phyloP scores from a whole-genome alignment of 2,329 filamentous ascomycete species.

The Chaetoscypha palmicola region DNA sequence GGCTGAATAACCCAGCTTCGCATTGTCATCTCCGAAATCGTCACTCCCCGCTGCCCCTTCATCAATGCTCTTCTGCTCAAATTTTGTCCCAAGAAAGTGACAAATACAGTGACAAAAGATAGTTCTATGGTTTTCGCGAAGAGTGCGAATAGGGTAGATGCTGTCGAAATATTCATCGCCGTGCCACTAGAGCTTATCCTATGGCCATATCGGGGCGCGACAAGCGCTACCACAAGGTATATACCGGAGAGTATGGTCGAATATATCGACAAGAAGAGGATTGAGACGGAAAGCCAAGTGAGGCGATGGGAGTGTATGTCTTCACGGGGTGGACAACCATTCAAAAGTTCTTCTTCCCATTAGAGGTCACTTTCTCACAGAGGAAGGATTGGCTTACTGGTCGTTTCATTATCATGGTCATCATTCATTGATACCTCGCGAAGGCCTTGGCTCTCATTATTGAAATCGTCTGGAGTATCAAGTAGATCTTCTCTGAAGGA shows the following conservation, averaged over 20 bases:
- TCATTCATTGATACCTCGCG: constrained; percentile 1
- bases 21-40: constrained; percentile 71
- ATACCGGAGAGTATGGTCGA: constrained; percentile 55
- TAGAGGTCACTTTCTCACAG: background rate
- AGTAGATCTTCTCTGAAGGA: constrained; percentile 3
- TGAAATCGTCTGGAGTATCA: background rate
- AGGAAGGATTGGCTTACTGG: background rate
- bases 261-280: constrained; percentile 39
- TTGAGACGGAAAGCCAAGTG: constrained; percentile 7
- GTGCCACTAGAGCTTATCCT: constrained; percentile 43
- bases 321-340: constrained; percentile 4
- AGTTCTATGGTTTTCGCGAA: constrained; percentile 71
- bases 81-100: constrained; percentile 66
- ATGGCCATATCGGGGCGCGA: constrained; percentile 54
- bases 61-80: constrained; percentile 48
- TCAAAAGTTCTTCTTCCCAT: background rate
- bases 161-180: constrained; percentile 50
- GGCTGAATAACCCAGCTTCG: constrained; percentile 67
- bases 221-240: constrained; percentile 56
- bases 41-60: constrained; percentile 54
- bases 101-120: constrained; percentile 68
- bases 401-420: constrained; percentile 2
- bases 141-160: constrained; percentile 57
- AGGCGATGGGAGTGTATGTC: constrained; percentile 4
- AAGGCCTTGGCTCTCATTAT: background rate